Conservation (phyloP, 225 moss, liverwort and hornwort species). For the Pseudoscleropodium purum region DNA sequence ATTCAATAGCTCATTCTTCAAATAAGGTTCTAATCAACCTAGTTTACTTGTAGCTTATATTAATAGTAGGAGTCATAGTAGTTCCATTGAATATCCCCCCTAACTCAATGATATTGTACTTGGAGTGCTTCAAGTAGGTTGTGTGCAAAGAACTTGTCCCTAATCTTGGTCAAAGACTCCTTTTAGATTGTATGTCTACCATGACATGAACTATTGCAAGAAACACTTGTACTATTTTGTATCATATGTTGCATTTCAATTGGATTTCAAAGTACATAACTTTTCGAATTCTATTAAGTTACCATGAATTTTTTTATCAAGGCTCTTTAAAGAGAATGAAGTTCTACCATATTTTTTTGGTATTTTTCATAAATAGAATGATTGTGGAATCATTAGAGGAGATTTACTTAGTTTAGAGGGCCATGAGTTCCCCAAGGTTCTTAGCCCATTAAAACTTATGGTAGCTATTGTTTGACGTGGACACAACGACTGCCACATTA, state of each 20-base stretch:
- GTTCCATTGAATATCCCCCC: neutral
- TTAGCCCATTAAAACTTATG: too few relatives aligned
- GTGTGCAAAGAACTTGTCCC: neutral
- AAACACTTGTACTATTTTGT: neutral
- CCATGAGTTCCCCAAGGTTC: too few relatives aligned
- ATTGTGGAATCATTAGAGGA: neutral
- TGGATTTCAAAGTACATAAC: neutral
- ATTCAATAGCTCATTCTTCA: neutral
- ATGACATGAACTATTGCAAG: neutral
- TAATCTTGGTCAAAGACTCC: neutral
- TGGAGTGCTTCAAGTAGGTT: neutral
- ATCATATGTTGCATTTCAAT: fast-evolving
- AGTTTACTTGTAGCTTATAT: neutral
- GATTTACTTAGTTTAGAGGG: too few relatives aligned
- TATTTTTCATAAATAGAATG: neutral
- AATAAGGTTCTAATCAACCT: neutral
- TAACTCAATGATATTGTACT: neutral
- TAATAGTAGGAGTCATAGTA: neutral
- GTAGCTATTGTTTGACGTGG: too few relatives aligned
- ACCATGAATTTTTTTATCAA: neutral
- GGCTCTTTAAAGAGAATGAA: fast-evolving
- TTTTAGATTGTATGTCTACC: neutral
- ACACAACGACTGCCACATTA: too few relatives aligned
- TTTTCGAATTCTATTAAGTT: neutral
- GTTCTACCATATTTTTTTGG: neutral